Evolutionary conservation across 1,284 basidiomycete genomes (phyloP).

Genomic region (Boletus holoroseus): DNA sequence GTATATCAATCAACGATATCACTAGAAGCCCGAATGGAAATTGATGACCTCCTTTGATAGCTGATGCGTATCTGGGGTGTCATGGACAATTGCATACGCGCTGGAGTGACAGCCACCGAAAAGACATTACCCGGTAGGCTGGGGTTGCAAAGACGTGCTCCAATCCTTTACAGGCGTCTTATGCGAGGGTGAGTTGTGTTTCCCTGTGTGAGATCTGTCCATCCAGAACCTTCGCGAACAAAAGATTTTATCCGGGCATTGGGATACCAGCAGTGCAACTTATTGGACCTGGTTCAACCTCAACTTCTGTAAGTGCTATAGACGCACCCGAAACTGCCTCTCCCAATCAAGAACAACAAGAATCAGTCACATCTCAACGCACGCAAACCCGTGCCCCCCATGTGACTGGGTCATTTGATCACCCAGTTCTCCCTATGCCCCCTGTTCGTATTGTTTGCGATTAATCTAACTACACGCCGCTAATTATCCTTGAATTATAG

Average conservation of each 20-base stretch:
- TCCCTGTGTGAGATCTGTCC: neutral
- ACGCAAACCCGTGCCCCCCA: conserved; percentile 38
- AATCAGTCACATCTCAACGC: neutral
- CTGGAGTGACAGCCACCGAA: conserved; percentile 78
- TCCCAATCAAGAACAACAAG: conserved; percentile 8
- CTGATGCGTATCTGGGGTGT: conserved; percentile 80
- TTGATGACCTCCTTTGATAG: conserved; percentile 32
- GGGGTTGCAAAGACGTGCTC: conserved; percentile 73
- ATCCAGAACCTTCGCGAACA: neutral
- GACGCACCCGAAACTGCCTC: conserved; percentile 37
- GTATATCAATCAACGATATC: conserved; percentile 35
- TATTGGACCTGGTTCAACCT: conserved; percentile 41
- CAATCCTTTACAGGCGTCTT: conserved; percentile 79
- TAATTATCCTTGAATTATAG: conserved; percentile 36
- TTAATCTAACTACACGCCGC: neutral
- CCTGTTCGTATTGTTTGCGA: conserved; percentile 46
- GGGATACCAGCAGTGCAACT: conserved; percentile 39
- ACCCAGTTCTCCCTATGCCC: conserved; percentile 78
- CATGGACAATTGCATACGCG: conserved; percentile 92
- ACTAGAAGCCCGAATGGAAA: neutral
- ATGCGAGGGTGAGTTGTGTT: conserved; percentile 67
- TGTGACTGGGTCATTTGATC: conserved; percentile 76
- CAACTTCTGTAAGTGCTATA: conserved; percentile 27
- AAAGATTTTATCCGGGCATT: conserved; percentile 62
- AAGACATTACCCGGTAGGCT: conserved; percentile 80